These are phyloP conservation scores for Flammula alnicola DNA, from an alignment of 1,284 basidiomycete species.

Conservation along the genomic window DNA sequence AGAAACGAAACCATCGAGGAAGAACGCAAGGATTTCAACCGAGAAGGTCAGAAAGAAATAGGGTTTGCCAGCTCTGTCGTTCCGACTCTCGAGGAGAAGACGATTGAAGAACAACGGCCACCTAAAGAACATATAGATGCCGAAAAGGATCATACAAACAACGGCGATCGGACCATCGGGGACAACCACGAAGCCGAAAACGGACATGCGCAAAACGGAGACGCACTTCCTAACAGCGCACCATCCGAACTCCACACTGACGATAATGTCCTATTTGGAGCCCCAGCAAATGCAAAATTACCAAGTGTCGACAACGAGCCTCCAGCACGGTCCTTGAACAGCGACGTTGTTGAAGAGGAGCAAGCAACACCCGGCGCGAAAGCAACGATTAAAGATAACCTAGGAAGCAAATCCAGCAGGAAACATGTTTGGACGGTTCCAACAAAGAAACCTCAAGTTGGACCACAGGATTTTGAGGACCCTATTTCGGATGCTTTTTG, in stretches of 20 bases:
- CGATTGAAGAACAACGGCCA: conserved; percentile 46
- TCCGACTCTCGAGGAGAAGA: conserved; percentile 77
- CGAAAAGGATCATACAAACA: conserved; percentile 19
- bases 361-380: conserved; percentile 53
- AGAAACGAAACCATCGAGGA: conserved; percentile 48
- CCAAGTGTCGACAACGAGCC: conserved; percentile 49
- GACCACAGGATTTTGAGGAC: conserved; percentile 84
- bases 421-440: conserved; percentile 63
- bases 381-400: conserved; percentile 57
- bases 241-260: conserved; percentile 40
- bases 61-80: conserved; percentile 71
- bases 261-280: conserved; percentile 51
- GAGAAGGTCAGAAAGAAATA: conserved; percentile 53
- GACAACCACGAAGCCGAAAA: conserved; percentile 9
- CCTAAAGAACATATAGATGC: conserved; percentile 31
- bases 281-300: conserved; percentile 56
- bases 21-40: conserved; percentile 59
- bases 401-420: conserved; percentile 55
- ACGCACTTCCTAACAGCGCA: conserved; percentile 7
- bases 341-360: conserved; percentile 58
- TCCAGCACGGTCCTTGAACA: conserved; percentile 46
- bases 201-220: conserved; percentile 1
- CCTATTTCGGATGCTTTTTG: conserved; percentile 87
- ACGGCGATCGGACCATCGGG: conserved; percentile 12
- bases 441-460: conserved; percentile 70